A percentile compares a stretch with the other conserved stretches of the same genome.
Evolutionary conservation across 2,329 filamentous ascomycete genomes (phyloP).

Genomic region (Neurospora sp.): DNA sequence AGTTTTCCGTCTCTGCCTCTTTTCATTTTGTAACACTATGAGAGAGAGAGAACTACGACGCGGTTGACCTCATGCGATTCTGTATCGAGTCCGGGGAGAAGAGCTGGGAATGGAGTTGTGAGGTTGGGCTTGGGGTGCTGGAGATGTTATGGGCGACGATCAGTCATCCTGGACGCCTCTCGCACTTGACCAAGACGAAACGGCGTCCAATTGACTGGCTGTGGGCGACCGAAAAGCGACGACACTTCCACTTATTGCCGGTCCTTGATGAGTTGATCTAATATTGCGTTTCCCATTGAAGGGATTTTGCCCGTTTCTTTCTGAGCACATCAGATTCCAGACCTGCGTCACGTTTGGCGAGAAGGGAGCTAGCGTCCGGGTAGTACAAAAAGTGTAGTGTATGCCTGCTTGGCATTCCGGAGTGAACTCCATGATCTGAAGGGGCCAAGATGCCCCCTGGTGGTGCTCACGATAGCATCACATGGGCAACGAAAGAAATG

Average conservation of each 20-base stretch:
- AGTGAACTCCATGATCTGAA: not conserved
- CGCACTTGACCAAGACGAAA: not conserved
- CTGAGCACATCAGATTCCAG: not conserved
- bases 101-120: not conserved
- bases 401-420: not conserved
- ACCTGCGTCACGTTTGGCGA: not conserved
- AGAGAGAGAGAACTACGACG: not conserved
- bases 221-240: not conserved
- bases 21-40: not conserved
- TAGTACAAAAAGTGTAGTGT: not conserved
- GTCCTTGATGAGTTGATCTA: not conserved
- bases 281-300: not conserved
- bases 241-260: not conserved
- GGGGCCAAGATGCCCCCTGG: not conserved
- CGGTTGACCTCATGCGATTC: too few relatives aligned
- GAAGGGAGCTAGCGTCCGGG: not conserved
- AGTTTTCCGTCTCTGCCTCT: not conserved
- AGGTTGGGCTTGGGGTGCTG: not conserved
- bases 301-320: not conserved
- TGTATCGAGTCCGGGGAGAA: not conserved
- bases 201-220: not conserved
- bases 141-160: not conserved
- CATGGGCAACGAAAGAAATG: not conserved
- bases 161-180: not conserved
- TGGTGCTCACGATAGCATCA: not conserved